Conservation (phyloP, 2,329 filamentous ascomycete species). For the Fusarium pseudocircinatum region DNA sequence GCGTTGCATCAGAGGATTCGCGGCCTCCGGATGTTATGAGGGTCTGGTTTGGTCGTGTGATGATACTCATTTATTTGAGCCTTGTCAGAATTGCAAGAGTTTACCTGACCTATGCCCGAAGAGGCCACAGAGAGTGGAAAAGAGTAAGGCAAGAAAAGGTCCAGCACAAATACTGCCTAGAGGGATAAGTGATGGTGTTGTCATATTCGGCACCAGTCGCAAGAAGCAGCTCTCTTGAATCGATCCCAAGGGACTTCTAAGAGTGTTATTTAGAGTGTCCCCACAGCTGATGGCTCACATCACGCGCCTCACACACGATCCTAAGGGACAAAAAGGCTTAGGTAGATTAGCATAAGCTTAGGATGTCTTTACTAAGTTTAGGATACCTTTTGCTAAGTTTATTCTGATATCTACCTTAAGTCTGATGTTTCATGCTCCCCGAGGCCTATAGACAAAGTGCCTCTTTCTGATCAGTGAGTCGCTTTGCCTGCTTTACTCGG, state of each 20-base stretch:
- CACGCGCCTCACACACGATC: no score
- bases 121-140: background rate
- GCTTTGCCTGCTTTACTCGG: background rate
- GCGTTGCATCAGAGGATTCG: background rate
- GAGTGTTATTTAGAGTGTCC: no score
- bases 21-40: background rate
- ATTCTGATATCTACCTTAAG: no score
- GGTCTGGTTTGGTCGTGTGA: background rate
- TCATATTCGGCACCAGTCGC: background rate
- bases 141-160: background rate
- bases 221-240: background rate
- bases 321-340: no score
- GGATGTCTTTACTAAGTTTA: no score
- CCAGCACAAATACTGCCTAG: background rate
- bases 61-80: background rate
- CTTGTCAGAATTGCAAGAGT: background rate
- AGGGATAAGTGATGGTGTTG: background rate
- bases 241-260: no score
- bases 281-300: no score
- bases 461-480: background rate
- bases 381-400: no score
- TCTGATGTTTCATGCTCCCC: no score
- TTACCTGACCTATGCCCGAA: background rate
- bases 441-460: constrained; percentile 43
- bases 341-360: no score